Evolutionary conservation across 495 filamentous ascomycete genomes (phyloP), one percentile per base, ranked within the genome.

Genomic region (Cercophora sp.): DNA sequence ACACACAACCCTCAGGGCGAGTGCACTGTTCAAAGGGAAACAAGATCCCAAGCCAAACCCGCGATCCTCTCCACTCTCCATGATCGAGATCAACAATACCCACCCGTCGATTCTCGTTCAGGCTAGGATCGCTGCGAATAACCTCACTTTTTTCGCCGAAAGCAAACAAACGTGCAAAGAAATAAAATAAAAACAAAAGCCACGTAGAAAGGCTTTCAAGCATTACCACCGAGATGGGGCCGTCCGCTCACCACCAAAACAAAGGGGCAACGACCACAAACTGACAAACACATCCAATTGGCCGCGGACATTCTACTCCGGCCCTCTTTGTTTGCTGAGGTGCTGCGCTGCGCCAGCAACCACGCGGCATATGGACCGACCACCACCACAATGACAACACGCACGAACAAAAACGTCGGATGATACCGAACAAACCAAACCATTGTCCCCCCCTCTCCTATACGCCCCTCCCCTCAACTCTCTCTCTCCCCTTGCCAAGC

Each of bases 251-350:
- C n/a, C n/a, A n/a, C n/a, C n/a, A n/a, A n/a, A n/a, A n/a, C n/a
- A n/a, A n/a, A n/a, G n/a, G n/a, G n/a, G n/a, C n/a, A n/a, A n/a
- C n/a, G n/a, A n/a, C n/a, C n/a, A n/a, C n/a, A n/a, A n/a, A n/a
- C n/a, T n/a, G n/a, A n/a, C n/a, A n/a, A n/a, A n/a, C n/a, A n/a
- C 11, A 8, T 5, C 10, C 41, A 19, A 26, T 44, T 24, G 41
- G 41, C 24, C 8, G 41, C 41, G 41, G 41, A 27, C 22, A 44
- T 15, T 27, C 16, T 44, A 24, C 41, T 44, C 41, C 41, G 41
- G 8, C 41, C 22, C 41, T 19, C 22, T 10, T 24, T 16, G 22
- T 20, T 3, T 18, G 18, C 41, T 27, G 22, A 19, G 8, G n/a
- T n/a, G n/a, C n/a, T n/a, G n/a, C n/a, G n/a, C n/a, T n/a, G n/a